Percentiles rank a stretch among this genome's conserved stretches.
Conservation (phyloP, 73 alveolate species). For the Blepharisma japonicum region DNA sequence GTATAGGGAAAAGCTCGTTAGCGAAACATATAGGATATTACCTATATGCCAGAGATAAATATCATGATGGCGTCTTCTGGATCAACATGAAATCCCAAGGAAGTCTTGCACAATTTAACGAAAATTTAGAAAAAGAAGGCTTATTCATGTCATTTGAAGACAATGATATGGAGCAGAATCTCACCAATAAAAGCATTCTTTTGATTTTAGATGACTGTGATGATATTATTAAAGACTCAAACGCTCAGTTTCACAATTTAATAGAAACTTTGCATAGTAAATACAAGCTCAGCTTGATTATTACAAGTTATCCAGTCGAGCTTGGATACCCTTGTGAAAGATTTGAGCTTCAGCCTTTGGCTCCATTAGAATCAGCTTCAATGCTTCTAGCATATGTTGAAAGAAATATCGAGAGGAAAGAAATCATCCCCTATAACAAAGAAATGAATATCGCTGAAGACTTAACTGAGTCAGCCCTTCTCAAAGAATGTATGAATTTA, state of each 20-base stretch:
- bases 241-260: neutral
- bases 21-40: neutral
- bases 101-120: neutral
- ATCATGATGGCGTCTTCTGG: neutral
- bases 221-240: neutral
- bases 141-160: neutral
- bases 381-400: neutral
- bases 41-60: neutral
- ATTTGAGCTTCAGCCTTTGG: slow-evolving; percentile 2
- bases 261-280: neutral
- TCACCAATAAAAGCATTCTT: neutral
- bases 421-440: slow-evolving; percentile 7
- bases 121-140: neutral
- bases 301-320: neutral
- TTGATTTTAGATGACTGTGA: slow-evolving; percentile 23
- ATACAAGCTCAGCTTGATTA: neutral
- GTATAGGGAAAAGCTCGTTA: neutral
- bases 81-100: neutral
- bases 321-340: neutral
- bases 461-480: neutral
- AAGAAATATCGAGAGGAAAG: neutral
- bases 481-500: neutral
- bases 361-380: neutral
- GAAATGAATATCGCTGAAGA: neutral
- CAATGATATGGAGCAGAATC: neutral